phyloP scores from a whole-genome alignment of 306 rosid species.

The Lathyrus oleraceus region DNA sequence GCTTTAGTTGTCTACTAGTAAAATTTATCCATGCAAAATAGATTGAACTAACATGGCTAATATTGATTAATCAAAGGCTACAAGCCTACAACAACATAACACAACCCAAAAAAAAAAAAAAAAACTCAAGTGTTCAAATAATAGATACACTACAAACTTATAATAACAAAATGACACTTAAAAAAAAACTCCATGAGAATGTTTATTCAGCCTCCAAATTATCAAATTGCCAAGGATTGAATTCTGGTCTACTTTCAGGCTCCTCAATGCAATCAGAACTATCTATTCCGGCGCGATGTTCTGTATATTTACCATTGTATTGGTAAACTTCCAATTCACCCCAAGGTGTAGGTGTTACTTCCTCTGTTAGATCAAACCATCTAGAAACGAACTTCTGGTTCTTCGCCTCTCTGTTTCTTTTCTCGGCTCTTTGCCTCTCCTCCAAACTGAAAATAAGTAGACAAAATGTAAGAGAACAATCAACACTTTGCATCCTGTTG shows the following conservation, averaged over 20 bases:
- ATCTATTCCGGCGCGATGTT: constrained; percentile 58
- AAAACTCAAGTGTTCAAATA: constrained; percentile 26
- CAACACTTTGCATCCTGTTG: not conserved
- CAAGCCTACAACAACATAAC: constrained; percentile 20
- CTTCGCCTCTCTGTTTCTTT: constrained; percentile 59
- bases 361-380: constrained; percentile 75
- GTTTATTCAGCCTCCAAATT: constrained; percentile 45
- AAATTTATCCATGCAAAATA: no score
- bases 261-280: constrained; percentile 47
- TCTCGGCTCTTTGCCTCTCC: constrained; percentile 84
- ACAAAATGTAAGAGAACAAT: constrained; percentile 26
- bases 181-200: constrained; percentile 35
- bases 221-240: constrained; percentile 80
- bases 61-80: constrained; percentile 29
- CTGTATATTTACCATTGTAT: constrained; percentile 64
- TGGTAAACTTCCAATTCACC: constrained; percentile 76
- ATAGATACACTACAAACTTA: constrained; percentile 37
- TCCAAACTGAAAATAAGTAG: constrained; percentile 57
- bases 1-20: no score
- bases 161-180: constrained; percentile 3
- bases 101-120: not conserved
- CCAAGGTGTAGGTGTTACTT: constrained; percentile 72
- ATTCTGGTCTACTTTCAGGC: constrained; percentile 48
- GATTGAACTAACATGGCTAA: constrained; percentile 24
- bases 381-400: constrained; percentile 59